Base-by-base conservation (phyloP, 768 basidiomycete species). In the Mycena vulgaris region DNA sequence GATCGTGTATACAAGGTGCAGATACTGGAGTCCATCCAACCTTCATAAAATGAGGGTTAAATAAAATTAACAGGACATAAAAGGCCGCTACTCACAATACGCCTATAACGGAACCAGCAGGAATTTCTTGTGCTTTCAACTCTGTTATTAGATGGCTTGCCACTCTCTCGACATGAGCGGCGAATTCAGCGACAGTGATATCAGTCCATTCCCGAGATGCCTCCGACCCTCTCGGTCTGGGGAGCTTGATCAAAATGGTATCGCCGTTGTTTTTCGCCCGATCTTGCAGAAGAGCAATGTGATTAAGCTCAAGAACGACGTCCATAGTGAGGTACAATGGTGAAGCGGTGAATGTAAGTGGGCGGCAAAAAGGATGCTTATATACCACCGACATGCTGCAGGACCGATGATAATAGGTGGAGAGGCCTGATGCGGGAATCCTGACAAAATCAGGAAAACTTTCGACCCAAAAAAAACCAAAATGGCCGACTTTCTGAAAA, bases 121-220 rank as follows among this genome's bases (percentile, higher is more conserved):
- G 47, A 35, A 61, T 35, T 35, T 28, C 37, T 39, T 49, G 45
- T 35, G 47, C 45, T 48, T 61, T 61, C 60, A 61, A 49, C 33
- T 47, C 47, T 33, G 31, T 61, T 25, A 48, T 49, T 25, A 61
- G 47, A 48, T 23, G 23, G 60, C 33, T 49, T 33, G 60, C 60
- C 30, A 61, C 45, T 61, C 60, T 47, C n/a, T 61, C 60, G 42
- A 61, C 60, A 35, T 61, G 45, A 35, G 45, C 45, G n/a, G 45
- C 42, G 33, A 49, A 61, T 61, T 61, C 47, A 37, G 60, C 60
- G 45, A 61, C 45, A 61, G 60, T 61, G 47, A 61, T 48, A 48
- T 61, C 60, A 48, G 60, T 61, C 60, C 60, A 61, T 49, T 61
- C 60, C 31, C 60, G 30, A 61, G 60, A 31, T 47, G 58, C 40